phyloP scores from a whole-genome alignment of 805 yeast genomes.

The Hanseniaspora meyeri region DNA sequence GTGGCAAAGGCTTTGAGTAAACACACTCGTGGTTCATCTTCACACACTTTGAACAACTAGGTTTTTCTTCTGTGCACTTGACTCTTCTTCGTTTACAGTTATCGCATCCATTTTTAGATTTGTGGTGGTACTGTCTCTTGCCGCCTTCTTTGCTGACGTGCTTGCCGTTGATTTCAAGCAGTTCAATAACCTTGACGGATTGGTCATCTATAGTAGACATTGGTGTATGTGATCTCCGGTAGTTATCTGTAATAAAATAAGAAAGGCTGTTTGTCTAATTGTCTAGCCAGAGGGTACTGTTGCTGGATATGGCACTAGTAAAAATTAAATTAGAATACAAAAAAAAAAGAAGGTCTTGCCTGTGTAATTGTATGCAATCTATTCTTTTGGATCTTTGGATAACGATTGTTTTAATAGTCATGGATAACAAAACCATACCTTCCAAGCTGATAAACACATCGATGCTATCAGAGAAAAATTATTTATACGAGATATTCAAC shows the following conservation, averaged over 20 bases:
- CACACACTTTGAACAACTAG: constrained; percentile 64
- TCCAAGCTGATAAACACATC: no score
- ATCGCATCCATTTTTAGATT: constrained; percentile 78
- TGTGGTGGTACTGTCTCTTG: constrained; percentile 78
- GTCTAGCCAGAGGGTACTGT: no score
- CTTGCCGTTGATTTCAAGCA: constrained; percentile 32
- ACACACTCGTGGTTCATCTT: constrained; percentile 71
- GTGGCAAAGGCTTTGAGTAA: constrained; percentile 31
- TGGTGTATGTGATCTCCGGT: neutral
- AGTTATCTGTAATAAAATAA: no score
- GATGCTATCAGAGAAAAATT: neutral
- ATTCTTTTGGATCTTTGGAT: no score
- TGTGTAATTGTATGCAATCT: no score
- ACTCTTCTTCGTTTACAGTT: constrained; percentile 84
- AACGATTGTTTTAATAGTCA: no score
- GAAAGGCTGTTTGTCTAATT: no score
- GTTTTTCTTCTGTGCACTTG: constrained; percentile 81
- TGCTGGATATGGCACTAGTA: no score
- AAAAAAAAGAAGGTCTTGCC: no score
- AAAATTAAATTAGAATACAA: no score
- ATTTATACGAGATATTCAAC: neutral
- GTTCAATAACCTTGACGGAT: constrained; percentile 23
- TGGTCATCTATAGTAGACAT: constrained; percentile 11
- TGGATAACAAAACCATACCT: no score
- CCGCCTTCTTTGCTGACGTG: constrained; percentile 29